A percentile compares a stretch with the other conserved stretches of the same genome.
Conservation (phyloP, 2,329 filamentous ascomycete species). For the Monilinia aucupariae region DNA sequence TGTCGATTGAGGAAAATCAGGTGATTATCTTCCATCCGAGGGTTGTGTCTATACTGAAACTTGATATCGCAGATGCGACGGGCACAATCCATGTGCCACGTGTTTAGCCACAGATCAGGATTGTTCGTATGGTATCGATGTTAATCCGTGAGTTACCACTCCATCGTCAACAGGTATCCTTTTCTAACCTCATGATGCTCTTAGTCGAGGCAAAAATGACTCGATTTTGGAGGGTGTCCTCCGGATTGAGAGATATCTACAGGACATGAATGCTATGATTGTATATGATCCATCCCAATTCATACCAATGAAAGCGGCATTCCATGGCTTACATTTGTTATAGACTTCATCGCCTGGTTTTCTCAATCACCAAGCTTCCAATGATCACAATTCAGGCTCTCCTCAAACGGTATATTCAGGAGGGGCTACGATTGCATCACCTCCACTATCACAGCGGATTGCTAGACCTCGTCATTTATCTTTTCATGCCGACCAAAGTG, state of each 20-base stretch:
- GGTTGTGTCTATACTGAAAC: neutral
- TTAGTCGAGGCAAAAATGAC: conserved; percentile 45
- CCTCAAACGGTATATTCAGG: conserved; percentile 2
- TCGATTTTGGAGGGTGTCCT: conserved; percentile 47
- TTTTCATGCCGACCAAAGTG: conserved; percentile 5
- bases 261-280: conserved; percentile 38
- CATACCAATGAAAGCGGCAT: neutral
- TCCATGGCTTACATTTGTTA: neutral
- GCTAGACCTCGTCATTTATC: conserved; percentile 1
- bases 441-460: neutral
- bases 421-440: neutral
- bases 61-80: conserved; percentile 40
- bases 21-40: conserved; percentile 30
- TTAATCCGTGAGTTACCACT: conserved; percentile 26
- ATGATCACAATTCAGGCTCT: neutral
- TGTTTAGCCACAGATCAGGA: conserved; percentile 26
- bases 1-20: conserved; percentile 46
- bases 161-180: neutral
- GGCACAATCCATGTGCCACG: conserved; percentile 40
- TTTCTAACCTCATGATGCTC: neutral
- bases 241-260: conserved; percentile 42
- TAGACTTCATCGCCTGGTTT: conserved; percentile 9
- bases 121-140: conserved; percentile 33
- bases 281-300: conserved; percentile 1
- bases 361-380: neutral